phyloP scores from a whole-genome alignment of 192 early-diverging fungal species.

The Coemansia asiatica region DNA sequence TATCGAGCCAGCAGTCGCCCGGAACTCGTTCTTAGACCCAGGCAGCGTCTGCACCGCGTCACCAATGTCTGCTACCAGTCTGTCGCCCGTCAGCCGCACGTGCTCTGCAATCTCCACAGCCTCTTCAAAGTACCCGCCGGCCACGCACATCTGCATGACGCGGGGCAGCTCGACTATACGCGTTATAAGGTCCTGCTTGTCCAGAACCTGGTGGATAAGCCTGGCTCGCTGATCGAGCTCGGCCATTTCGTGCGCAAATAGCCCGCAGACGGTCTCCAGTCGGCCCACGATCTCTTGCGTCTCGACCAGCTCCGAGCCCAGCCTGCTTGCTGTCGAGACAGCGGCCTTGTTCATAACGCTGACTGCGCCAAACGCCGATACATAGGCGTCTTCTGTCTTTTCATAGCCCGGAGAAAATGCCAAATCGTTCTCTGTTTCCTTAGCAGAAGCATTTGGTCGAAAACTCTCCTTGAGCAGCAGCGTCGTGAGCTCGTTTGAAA shows the following conservation, averaged over 20 bases:
- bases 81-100: slow-evolving; percentile 39
- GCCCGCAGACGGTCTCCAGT: slow-evolving; percentile 32
- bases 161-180: slow-evolving; percentile 53
- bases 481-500: slow-evolving; percentile 44
- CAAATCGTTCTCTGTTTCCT: neutral
- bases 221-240: slow-evolving; percentile 38
- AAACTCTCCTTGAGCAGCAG: slow-evolving; percentile 44
- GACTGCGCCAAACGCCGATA: slow-evolving; percentile 29
- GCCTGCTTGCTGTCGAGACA: slow-evolving; percentile 6
- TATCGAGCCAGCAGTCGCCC: slow-evolving; percentile 3
- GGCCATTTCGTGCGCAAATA: slow-evolving; percentile 26
- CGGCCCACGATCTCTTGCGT: slow-evolving; percentile 29
- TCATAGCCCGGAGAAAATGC: neutral
- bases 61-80: slow-evolving; percentile 36
- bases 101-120: slow-evolving; percentile 52
- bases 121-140: slow-evolving; percentile 51
- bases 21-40: slow-evolving; percentile 20
- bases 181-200: slow-evolving; percentile 49
- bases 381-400: neutral
- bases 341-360: slow-evolving; percentile 22
- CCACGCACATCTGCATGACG: slow-evolving; percentile 55
- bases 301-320: slow-evolving; percentile 17
- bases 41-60: slow-evolving; percentile 37
- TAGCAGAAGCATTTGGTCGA: neutral
- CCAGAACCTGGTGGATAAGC: slow-evolving; percentile 43